Base-by-base conservation (phyloP, 495 filamentous ascomycete species). In the Mytilinidion resinicola region DNA sequence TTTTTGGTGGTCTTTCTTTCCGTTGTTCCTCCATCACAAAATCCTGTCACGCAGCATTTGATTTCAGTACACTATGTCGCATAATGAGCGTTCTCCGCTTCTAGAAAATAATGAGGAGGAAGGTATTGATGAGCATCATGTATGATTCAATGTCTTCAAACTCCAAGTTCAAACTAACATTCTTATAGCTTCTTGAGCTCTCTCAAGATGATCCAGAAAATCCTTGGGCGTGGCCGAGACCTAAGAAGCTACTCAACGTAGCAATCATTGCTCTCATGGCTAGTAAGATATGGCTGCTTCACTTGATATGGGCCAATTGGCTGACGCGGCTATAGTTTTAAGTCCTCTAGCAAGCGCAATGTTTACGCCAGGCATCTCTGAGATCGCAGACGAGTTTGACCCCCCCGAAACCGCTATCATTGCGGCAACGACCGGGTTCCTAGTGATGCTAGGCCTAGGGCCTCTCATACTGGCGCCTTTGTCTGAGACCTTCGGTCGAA, bases 361-460 rank as follows among this genome's bases (percentile, higher is more conserved):
- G 44, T 68, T 68, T 51, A 59, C 66, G 3, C 66, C 66, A 12
- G 66, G 58, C 4, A 61, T 64, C 11, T 15, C 38, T 7, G 17
- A 67, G 25, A 64, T 64, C 14, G 49, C 48, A 7, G 55, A 67
- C 42, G 67, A 67, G 51, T 34, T 56, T 35, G 21, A 56, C 38
- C 55, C 58, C 6, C 58, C 43, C 49, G 17, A 38, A 10, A 51
- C 36, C 5, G 20, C 53, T 14, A 59, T 52, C 9, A 56, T 51
- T 21, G 53, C 59, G 9, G 41, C 53, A 10, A 59, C 70, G 12
- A 67, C 69, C 2, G 56, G 71, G 9, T 73, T 68, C 50, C 63
- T 73, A 9, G 60, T 71, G 2, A 65, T 70, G 14, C 67, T 73
- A 33, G 70, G 65, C 15, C 59, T 67, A 42, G 70, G 70, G 14